These are phyloP conservation scores for Starmera quercuum DNA, from an alignment of 805 yeast genomes.

Conservation along the genomic window DNA sequence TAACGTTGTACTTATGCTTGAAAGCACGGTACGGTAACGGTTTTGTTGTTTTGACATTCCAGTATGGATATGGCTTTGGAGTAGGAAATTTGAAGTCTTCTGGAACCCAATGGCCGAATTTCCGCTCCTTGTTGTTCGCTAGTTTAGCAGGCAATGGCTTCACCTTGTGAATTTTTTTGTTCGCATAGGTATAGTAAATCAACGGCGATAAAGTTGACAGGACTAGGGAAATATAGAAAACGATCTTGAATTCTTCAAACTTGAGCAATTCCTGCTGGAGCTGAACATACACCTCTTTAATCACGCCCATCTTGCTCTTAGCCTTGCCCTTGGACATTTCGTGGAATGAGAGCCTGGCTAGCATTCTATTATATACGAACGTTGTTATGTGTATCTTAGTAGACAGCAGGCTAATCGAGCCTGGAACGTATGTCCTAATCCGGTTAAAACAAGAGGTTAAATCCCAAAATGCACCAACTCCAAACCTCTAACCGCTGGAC, in stretches of 20 bases:
- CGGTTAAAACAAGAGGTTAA: no score
- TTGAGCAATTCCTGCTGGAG: no score
- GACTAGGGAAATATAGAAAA: background rate
- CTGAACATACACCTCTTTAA: no score
- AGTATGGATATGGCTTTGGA: slow-evolving; percentile 38
- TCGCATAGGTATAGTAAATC: background rate
- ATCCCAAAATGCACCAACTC: no score
- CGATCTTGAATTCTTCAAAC: background rate
- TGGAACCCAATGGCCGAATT: slow-evolving; percentile 46
- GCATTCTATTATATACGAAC: no score
- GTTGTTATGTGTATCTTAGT: no score
- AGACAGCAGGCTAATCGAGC: no score
- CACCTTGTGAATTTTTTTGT: background rate
- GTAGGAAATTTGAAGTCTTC: slow-evolving; percentile 42
- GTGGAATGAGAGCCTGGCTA: no score
- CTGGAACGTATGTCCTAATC: no score
- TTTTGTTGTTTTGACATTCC: slow-evolving; percentile 41
- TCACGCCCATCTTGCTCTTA: no score
- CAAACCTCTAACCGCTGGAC: no score
- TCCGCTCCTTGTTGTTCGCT: slow-evolving; percentile 38
- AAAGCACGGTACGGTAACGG: slow-evolving; percentile 65
- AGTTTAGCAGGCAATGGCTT: slow-evolving; percentile 24
- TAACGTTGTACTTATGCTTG: slow-evolving; percentile 53
- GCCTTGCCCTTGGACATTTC: no score
- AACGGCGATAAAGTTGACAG: background rate